Base-by-base conservation (phyloP, 805 yeast species). In the Teunomyces lycoperdinae region DNA sequence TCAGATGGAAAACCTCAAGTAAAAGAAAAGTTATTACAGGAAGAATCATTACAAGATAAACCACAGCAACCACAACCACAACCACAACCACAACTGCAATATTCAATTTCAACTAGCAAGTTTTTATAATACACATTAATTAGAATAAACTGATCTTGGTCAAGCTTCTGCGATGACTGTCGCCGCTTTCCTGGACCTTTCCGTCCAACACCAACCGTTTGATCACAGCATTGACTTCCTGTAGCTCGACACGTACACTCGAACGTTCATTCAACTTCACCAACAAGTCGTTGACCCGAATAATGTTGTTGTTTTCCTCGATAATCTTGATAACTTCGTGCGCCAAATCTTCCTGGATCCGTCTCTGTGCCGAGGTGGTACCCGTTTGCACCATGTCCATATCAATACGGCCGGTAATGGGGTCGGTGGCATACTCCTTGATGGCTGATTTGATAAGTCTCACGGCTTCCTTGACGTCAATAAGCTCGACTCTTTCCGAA, bases 371-470 rank as follows among this genome's bases (percentile, higher is more conserved):
- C 1, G 88, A 78, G 0, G 97, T 87, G 42, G 91, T 90, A 42
- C 98, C 99, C 0, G 98, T 94, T 70, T 92, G 97, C 27, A 94
- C 91, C 63, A 94, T 75, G 64, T 90, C 97, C 97, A 94, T 90
- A 64, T 94, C 99, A 55, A 94, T 94, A 59, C 94, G 81, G 28
- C 99, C 99, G 0, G 99, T 92, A 31, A 85, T 74, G 20, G 99
- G 99, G 70, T 94, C 99, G 2, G 97, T 94, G 11, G 99, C 99
- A 64, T 94, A 94, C 54, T 94, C 98, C 65, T 94, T 94, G 55
- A 94, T 88, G 10, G 99, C 99, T 3, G 96, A 81, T 58, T 87
- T 84, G 63, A 92, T 94, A 55, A 94, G 75, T 55, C 99, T 79
- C 2, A 91, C 97, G 0, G 98, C 96, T 64, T 94, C 99, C 50